Percentiles rank a stretch among this genome's conserved stretches.
phyloP scores from a whole-genome alignment of 23 red algal genomes.

The Agarophyton chilense region DNA sequence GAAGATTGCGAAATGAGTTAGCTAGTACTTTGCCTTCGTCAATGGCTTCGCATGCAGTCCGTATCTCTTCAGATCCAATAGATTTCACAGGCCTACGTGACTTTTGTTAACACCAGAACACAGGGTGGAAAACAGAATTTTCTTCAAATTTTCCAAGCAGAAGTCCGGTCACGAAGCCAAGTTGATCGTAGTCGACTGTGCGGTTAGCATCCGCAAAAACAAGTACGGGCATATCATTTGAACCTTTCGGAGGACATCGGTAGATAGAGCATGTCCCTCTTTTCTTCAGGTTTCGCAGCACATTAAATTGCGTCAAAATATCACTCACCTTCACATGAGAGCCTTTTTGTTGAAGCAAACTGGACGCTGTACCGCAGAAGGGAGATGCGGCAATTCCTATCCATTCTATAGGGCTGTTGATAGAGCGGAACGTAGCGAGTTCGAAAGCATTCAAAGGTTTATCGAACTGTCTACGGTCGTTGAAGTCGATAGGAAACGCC shows the following conservation, averaged over 20 bases:
- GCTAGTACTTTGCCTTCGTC: slow-evolving; percentile 34
- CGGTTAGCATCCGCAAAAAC: slow-evolving; percentile 8
- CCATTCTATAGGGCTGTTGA: slow-evolving; percentile 14
- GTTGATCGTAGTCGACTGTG: slow-evolving; percentile 13
- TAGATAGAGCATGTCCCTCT: neutral
- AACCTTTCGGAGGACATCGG: neutral
- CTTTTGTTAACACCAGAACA: slow-evolving; percentile 33
- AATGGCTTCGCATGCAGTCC: slow-evolving; percentile 13
- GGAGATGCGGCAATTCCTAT: slow-evolving; percentile 31
- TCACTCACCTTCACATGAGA: neutral
- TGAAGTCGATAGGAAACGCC: neutral
- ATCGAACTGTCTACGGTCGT: neutral
- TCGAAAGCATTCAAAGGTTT: slow-evolving; percentile 7
- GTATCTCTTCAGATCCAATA: slow-evolving; percentile 38
- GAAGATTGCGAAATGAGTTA: neutral
- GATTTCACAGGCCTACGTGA: slow-evolving; percentile 29
- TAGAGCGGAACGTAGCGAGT: slow-evolving; percentile 10
- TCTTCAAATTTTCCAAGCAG: slow-evolving; percentile 5
- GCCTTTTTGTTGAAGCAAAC: slow-evolving; percentile 27
- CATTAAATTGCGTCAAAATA: slow-evolving; percentile 1
- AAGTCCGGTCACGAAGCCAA: slow-evolving; percentile 3
- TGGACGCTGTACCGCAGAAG: neutral
- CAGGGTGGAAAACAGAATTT: slow-evolving; percentile 27
- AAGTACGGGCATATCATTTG: neutral
- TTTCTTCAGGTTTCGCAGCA: slow-evolving; percentile 21